A percentile compares a stretch with the other conserved stretches of the same genome.
Evolutionary conservation across 192 early-diverging fungal species (phyloP).

Genomic region (Phycomyces blakesleeanus): DNA sequence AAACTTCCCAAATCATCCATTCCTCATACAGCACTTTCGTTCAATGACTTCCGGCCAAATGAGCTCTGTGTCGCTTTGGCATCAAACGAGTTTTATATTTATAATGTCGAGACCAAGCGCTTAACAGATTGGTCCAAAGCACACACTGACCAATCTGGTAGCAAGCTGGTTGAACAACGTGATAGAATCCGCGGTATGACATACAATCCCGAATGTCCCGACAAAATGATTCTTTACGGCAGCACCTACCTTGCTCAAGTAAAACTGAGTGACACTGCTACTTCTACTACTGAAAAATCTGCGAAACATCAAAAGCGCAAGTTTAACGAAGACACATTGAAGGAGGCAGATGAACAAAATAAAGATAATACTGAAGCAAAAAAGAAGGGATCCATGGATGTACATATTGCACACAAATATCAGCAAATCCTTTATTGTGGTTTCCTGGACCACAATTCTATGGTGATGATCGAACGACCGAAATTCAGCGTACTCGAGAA

Average conservation of each 20-base stretch:
- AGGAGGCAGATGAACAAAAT: slow-evolving; percentile 43
- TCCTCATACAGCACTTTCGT: slow-evolving; percentile 63
- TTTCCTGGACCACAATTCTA: slow-evolving; percentile 64
- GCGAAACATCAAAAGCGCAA: slow-evolving; percentile 45
- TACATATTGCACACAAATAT: slow-evolving; percentile 75
- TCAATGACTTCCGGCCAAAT: slow-evolving; percentile 54
- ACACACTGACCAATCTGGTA: slow-evolving; percentile 66
- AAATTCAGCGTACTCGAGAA: slow-evolving; percentile 72
- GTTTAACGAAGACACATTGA: slow-evolving; percentile 54
- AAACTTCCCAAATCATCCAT: slow-evolving; percentile 59
- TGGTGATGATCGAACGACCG: slow-evolving; percentile 89
- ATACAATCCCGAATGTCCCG: slow-evolving; percentile 61
- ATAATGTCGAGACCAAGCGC: slow-evolving; percentile 62
- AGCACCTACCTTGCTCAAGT: slow-evolving; percentile 67
- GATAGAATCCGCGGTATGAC: slow-evolving; percentile 73
- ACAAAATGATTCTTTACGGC: slow-evolving; percentile 67
- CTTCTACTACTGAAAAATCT: no score
- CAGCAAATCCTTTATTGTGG: slow-evolving; percentile 79
- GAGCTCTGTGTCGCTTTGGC: slow-evolving; percentile 54
- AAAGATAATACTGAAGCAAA: slow-evolving; percentile 37
- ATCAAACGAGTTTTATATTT: slow-evolving; percentile 76
- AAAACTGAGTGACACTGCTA: slow-evolving; percentile 65
- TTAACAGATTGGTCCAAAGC: slow-evolving; percentile 82
- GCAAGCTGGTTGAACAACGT: slow-evolving; percentile 53
- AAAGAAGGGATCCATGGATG: slow-evolving; percentile 49